Evolutionary conservation across 2,329 filamentous ascomycete genomes (phyloP).

Genomic region (Calonectria hongkongensis): DNA sequence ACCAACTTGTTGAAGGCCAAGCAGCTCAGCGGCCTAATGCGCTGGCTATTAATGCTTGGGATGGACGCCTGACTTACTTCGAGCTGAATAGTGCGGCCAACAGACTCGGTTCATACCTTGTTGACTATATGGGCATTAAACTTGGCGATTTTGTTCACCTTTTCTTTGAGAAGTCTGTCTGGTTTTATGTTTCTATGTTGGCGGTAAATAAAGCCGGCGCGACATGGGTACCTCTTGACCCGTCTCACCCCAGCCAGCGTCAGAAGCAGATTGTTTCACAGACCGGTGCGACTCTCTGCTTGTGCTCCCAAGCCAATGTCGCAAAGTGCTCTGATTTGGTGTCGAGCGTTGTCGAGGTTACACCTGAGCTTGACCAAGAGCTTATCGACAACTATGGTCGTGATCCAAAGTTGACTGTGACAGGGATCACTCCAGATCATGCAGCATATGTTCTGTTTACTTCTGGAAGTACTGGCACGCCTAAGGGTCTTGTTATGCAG

Average conservation of each 20-base stretch:
- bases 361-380: slow-evolving; percentile 11
- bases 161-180: slow-evolving; percentile 41
- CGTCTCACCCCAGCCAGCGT: slow-evolving; percentile 59
- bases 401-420: background rate
- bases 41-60: slow-evolving; percentile 49
- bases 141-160: slow-evolving; percentile 29
- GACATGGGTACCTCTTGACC: slow-evolving; percentile 58
- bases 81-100: slow-evolving; percentile 33
- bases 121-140: slow-evolving; percentile 31
- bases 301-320: slow-evolving; percentile 13
- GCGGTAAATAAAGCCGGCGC: slow-evolving; percentile 59
- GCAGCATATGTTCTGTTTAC: slow-evolving; percentile 69
- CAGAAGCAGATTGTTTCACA: slow-evolving; percentile 19
- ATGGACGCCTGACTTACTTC: slow-evolving; percentile 50
- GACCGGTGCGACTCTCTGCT: background rate
- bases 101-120: slow-evolving; percentile 25
- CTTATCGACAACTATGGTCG: background rate
- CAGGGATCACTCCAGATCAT: background rate
- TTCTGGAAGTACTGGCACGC: slow-evolving; percentile 73
- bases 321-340: slow-evolving; percentile 6
- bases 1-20: slow-evolving; percentile 43
- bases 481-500: slow-evolving; percentile 68
- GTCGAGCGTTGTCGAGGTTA: background rate
- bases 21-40: slow-evolving; percentile 36
- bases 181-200: slow-evolving; percentile 54